These are phyloP conservation scores for Vigna reflexopilosa DNA, from an alignment of 306 rosid genomes.

Conservation along the genomic window DNA sequence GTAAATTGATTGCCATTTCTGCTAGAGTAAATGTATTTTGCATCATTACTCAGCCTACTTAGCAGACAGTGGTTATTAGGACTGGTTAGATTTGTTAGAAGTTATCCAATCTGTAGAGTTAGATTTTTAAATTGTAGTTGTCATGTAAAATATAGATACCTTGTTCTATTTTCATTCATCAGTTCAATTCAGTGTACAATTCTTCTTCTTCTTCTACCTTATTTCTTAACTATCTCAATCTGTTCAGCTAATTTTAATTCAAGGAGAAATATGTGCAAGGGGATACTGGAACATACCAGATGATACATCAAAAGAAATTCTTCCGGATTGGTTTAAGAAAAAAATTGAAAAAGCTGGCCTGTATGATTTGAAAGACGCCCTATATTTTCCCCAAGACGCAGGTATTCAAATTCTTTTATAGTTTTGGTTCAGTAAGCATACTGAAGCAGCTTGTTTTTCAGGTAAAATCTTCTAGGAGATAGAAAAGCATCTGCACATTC, in stretches of 20 bases:
- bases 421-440: conserved; percentile 13
- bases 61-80: background rate
- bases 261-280: conserved; percentile 71
- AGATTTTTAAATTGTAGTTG: conserved; percentile 8
- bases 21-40: background rate
- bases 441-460: conserved; percentile 1
- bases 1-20: conserved; percentile 30
- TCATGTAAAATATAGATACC: conserved; percentile 1
- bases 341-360: conserved; percentile 65
- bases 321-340: conserved; percentile 68
- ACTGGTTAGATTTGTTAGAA: conserved; percentile 2
- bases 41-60: background rate
- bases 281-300: conserved; percentile 84
- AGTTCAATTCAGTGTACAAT: conserved; percentile 11
- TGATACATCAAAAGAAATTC: conserved; percentile 54
- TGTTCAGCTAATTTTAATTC: conserved; percentile 70
- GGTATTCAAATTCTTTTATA: conserved; percentile 48
- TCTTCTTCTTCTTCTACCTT: conserved; percentile 17
- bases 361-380: conserved; percentile 59
- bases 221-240: conserved; percentile 20
- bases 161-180: background rate
- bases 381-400: conserved; percentile 83
- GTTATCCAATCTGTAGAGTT: background rate
- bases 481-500: conserved; percentile 17
- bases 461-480: conserved; percentile 1